These are phyloP conservation scores for Fraxinus albicans DNA, from an alignment of 305 asterid species.

Conservation along the genomic window DNA sequence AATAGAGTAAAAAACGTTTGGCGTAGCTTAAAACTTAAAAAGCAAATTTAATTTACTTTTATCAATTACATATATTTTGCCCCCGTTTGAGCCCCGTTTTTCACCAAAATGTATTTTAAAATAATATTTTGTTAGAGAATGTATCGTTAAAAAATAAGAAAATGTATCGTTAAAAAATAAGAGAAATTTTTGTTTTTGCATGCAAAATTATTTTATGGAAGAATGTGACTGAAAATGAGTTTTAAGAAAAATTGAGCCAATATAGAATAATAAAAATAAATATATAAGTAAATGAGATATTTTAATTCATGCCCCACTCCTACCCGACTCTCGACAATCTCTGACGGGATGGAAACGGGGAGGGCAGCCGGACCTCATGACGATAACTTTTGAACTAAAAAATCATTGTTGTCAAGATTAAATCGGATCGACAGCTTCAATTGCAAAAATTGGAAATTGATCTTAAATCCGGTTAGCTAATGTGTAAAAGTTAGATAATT, in stretches of 20 bases:
- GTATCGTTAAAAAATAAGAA: no score
- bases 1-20: background rate
- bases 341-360: background rate
- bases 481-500: background rate
- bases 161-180: no score
- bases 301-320: background rate
- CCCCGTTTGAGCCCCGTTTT: no score
- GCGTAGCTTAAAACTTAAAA: background rate
- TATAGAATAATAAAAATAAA: no score
- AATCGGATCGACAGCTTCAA: background rate
- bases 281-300: background rate
- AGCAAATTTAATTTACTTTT: background rate
- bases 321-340: background rate
- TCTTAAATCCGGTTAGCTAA: background rate
- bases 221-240: no score
- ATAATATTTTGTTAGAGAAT: no score
- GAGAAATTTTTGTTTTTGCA: no score
- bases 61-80: background rate
- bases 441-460: background rate
- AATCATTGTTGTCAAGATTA: background rate
- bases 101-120: no score
- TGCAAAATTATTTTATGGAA: no score
- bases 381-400: background rate
- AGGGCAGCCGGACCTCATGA: background rate
- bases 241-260: no score